Conservation (phyloP, 139 green algal genomes). For the Spirogloea muscicola region DNA sequence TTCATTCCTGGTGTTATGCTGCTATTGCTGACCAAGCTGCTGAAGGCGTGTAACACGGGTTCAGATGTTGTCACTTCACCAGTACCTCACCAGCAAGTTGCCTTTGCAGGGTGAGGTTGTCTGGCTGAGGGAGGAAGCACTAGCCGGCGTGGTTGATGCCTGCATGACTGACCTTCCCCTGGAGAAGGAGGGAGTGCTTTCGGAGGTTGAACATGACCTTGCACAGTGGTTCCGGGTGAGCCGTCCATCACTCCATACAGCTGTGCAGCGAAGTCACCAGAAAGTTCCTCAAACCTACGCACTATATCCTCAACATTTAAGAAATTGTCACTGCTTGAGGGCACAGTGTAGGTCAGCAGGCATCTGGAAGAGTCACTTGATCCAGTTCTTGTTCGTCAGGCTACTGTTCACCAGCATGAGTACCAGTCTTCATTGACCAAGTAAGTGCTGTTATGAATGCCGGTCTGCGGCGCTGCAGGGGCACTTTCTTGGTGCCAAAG, state of each 20-base stretch:
- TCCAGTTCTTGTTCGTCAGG: no score
- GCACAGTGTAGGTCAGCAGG: no score
- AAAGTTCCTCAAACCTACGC: no score
- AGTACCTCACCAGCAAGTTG: background rate
- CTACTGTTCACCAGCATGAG: background rate
- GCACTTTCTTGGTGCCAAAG: slow-evolving; percentile 27
- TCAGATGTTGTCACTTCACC: background rate
- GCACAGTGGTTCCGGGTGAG: slow-evolving; percentile 24
- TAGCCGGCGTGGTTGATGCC: slow-evolving; percentile 48
- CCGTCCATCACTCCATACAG: background rate
- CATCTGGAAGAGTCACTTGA: no score
- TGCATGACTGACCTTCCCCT: slow-evolving; percentile 73
- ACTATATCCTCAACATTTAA: no score
- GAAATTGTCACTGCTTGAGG: no score
- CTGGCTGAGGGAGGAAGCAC: slow-evolving; percentile 72
- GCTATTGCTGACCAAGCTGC: no score
- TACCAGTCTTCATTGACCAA: background rate
- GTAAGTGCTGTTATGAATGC: no score
- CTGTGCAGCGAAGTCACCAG: no score
- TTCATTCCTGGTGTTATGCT: no score
- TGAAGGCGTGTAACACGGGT: no score
- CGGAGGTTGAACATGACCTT: slow-evolving; percentile 21
- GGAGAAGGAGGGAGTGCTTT: background rate
- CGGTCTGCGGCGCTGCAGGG: no score
- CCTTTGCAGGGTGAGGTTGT: slow-evolving; percentile 40